Evolutionary conservation across 2,329 filamentous ascomycete species (phyloP), one percentile per base, ranked within the genome.

Genomic region (Pestalotiopsis sp.): DNA sequence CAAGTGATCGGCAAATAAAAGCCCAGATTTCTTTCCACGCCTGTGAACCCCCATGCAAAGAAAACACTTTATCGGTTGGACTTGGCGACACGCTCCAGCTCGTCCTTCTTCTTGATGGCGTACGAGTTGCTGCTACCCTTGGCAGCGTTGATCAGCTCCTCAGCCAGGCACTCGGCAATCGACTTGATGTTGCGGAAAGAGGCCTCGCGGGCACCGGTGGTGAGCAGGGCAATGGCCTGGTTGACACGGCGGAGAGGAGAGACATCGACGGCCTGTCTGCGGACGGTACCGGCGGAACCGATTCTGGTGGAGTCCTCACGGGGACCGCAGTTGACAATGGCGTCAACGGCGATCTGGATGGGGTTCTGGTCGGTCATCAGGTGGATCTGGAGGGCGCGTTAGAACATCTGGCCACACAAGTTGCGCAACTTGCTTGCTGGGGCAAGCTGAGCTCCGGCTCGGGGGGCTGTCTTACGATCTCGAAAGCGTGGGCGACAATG

Each of bases 61-160:
- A 77, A 78, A 73, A 75, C 48, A 66, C 69, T 94, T 94, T 98
- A 99, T 92, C 96, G 93, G 92, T 99, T 99, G 91, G 90, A 94
- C 94, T 99, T 99, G 87, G 96, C 96, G 80, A 99, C 96, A 96
- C 96, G 96, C 92, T 99, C 96, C 88, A 99, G 87, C 92, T 99
- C 97, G 86, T 99, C 96, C 95, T 99, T 99, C 94, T 99, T 99
- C 94, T 99, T 99, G 92, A 99, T 99, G 81, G 97, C 96, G 85
- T 98, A 99, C 77, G 94, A 98, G 94, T 99, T 99, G 88, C 93
- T 97, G 91, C 92, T 97, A 82, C 96, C 96, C 94, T 99, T 99
- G 85, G 97, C 97, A 83, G 97, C 97, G 90, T 99, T 99, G 92
- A 99, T 98, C 84, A 99, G 91, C 91, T 99, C 96, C 88, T 99